phyloP scores from a whole-genome alignment of 352 stramenopile genomes.

The Nothophytophthora sp. region DNA sequence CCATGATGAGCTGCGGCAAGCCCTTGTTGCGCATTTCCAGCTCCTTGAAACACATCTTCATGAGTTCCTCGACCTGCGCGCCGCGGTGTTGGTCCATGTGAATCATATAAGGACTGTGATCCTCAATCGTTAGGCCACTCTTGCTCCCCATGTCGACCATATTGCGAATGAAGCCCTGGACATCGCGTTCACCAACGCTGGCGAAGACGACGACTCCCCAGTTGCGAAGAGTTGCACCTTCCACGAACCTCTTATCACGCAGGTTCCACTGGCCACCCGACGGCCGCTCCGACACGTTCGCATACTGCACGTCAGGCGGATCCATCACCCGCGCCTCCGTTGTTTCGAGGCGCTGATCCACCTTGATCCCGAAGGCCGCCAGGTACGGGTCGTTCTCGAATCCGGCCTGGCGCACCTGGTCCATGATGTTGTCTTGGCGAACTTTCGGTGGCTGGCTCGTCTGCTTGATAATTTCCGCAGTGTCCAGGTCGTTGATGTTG shows the following conservation, averaged over 20 bases:
- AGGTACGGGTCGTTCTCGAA: constrained; percentile 78
- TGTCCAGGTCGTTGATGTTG: constrained; percentile 81
- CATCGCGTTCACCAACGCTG: constrained; percentile 31
- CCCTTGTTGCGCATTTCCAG: constrained; percentile 33
- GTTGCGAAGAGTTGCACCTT: constrained; percentile 43
- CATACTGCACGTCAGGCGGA: constrained; percentile 66
- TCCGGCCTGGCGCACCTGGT: constrained; percentile 58
- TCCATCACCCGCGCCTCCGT: constrained; percentile 53
- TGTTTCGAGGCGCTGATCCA: constrained; percentile 51
- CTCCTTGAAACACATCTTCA: constrained; percentile 56
- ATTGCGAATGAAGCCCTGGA: constrained; percentile 45
- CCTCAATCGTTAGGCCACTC: constrained; percentile 40
- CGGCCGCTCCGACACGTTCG: constrained; percentile 58
- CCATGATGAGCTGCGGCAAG: constrained; percentile 57
- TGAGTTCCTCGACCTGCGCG: constrained; percentile 54
- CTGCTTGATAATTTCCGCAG: constrained; percentile 81
- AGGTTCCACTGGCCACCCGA: constrained; percentile 76
- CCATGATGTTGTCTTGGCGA: constrained; percentile 57
- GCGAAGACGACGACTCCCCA: constrained; percentile 62
- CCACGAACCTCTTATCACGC: constrained; percentile 67
- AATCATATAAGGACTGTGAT: constrained; percentile 41
- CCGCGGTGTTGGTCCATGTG: constrained; percentile 38
- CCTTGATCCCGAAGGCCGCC: constrained; percentile 58
- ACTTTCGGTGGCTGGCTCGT: constrained; percentile 51
- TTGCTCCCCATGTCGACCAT: constrained; percentile 38